phyloP scores from a whole-genome alignment of 441 rosid species.

The Bruguiera hainesii region DNA sequence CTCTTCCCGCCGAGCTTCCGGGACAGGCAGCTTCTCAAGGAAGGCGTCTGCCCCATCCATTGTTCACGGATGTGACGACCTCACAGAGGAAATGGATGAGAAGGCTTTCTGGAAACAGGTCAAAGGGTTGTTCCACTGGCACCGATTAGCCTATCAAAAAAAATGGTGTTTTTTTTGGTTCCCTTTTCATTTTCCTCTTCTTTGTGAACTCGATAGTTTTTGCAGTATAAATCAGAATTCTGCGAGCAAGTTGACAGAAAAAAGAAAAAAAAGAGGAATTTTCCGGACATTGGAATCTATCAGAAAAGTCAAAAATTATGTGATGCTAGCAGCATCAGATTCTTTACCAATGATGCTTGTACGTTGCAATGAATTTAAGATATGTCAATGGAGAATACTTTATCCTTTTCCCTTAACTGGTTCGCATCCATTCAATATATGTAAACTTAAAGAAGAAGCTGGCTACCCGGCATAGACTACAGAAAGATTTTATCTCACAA shows the following conservation, averaged over 20 bases:
- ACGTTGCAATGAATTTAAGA: constrained; percentile 6
- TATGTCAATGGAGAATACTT: constrained; percentile 20
- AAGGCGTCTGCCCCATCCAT: constrained; percentile 16
- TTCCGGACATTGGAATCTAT: not conserved
- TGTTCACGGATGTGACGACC: constrained; percentile 29
- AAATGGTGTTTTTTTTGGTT: not conserved
- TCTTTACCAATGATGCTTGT: constrained; percentile 7
- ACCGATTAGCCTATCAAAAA: not conserved
- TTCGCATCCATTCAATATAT: constrained; percentile 21
- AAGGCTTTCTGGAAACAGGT: constrained; percentile 40
- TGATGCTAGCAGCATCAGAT: constrained; percentile 30
- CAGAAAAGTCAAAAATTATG: not conserved
- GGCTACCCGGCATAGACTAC: not conserved
- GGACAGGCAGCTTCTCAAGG: constrained; percentile 29
- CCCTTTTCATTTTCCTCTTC: not conserved
- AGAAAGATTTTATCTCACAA: constrained; percentile 2
- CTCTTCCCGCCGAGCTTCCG: constrained; percentile 87
- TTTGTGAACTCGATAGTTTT: not conserved
- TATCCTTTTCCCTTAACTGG: constrained; percentile 1
- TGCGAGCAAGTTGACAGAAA: not conserved
- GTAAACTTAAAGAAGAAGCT: constrained; percentile 27
- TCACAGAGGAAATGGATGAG: constrained; percentile 70
- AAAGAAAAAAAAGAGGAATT: not conserved
- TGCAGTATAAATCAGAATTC: constrained; percentile 7
- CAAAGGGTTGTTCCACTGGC: constrained; percentile 21